Percentiles rank a stretch among this genome's conserved stretches.
These are phyloP conservation scores for Pisolithus microcarpus DNA, from an alignment of 768 basidiomycete genomes.

Conservation along the genomic window DNA sequence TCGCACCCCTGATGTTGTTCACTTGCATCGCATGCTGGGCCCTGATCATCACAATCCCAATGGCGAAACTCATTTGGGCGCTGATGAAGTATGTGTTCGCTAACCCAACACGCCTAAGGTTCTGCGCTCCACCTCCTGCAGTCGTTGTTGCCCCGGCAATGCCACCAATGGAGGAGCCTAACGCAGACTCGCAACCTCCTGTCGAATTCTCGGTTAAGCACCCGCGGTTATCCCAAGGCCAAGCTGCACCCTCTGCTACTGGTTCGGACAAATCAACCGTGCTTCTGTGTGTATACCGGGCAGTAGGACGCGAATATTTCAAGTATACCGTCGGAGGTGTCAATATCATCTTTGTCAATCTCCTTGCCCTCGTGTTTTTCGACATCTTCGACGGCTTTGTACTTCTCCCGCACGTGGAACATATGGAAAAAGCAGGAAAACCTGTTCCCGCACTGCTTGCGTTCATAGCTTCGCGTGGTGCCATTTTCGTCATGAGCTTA, in stretches of 20 bases:
- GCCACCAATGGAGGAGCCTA: slow-evolving; percentile 14
- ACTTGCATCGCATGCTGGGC: slow-evolving; percentile 92
- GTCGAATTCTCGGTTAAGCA: slow-evolving; percentile 59
- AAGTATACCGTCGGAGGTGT: slow-evolving; percentile 99
- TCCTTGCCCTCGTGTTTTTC: slow-evolving; percentile 89
- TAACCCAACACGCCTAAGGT: slow-evolving; percentile 80
- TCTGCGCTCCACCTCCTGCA: slow-evolving; percentile 79
- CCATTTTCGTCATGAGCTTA: slow-evolving; percentile 80
- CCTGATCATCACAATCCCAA: slow-evolving; percentile 92
- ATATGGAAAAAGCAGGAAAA: slow-evolving; percentile 43
- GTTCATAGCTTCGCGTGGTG: slow-evolving; percentile 60
- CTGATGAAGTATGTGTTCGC: slow-evolving; percentile 74
- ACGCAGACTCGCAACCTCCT: slow-evolving; percentile 20
- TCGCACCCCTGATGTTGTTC: slow-evolving; percentile 83
- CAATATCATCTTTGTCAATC: slow-evolving; percentile 96
- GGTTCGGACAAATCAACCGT: slow-evolving; percentile 82
- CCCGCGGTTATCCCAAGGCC: slow-evolving; percentile 75
- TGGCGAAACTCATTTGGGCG: slow-evolving; percentile 98
- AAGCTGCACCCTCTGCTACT: slow-evolving; percentile 67
- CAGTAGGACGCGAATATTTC: slow-evolving; percentile 87
- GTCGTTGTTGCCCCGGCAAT: slow-evolving; percentile 40
- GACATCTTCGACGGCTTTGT: slow-evolving; percentile 91
- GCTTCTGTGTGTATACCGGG: slow-evolving; percentile 89
- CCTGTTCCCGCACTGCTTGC: slow-evolving; percentile 60
- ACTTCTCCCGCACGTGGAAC: slow-evolving; percentile 63